These are phyloP conservation scores for Linnemannia zychae DNA, from an alignment of 192 early-diverging fungal species.

Conservation along the genomic window DNA sequence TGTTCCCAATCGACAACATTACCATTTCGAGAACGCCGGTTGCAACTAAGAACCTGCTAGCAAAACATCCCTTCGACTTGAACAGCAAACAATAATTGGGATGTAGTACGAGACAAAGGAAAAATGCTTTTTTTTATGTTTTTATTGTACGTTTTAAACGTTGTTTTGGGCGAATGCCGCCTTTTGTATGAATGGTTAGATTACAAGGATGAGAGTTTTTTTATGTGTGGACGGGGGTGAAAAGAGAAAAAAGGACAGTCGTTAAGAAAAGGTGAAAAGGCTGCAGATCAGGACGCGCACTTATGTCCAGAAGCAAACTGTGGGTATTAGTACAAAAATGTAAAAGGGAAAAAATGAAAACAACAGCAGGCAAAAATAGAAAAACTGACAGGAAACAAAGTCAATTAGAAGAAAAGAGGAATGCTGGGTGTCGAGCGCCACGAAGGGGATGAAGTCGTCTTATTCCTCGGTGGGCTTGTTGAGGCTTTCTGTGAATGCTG, in stretches of 20 bases:
- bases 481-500: slow-evolving; percentile 41
- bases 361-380: neutral
- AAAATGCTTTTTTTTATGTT: no score
- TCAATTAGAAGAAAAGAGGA: neutral
- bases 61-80: neutral
- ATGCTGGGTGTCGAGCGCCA: slow-evolving; percentile 6
- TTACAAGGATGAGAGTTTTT: neutral
- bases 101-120: no score
- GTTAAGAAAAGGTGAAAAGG: neutral
- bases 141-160: no score
- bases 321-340: slow-evolving; percentile 1
- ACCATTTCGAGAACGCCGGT: no score
- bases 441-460: neutral
- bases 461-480: neutral
- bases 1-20: no score
- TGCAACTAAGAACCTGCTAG: no score
- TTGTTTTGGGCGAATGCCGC: no score
- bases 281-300: neutral
- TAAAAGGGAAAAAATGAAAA: neutral
- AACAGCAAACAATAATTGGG: neutral
- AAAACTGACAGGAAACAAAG: neutral
- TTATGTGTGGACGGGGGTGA: neutral
- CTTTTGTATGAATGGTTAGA: neutral
- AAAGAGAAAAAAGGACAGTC: neutral
- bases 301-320: neutral